Evolutionary conservation across 495 filamentous ascomycete species (phyloP).

Genomic region (Aspergillus diversus): DNA sequence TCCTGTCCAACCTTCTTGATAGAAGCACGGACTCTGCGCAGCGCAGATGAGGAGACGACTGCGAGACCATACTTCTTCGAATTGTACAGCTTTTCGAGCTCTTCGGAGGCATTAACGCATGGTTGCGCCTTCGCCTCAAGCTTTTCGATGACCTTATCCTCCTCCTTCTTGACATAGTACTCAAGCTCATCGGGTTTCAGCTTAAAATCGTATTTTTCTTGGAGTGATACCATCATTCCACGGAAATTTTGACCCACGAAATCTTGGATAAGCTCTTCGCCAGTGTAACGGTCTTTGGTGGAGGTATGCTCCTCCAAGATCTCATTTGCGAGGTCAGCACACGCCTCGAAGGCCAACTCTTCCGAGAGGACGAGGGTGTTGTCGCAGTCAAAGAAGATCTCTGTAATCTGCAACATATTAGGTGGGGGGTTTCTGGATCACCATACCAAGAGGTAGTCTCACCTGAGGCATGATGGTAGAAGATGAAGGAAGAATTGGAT

Average conservation of each 20-base stretch:
- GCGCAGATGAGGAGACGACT: slow-evolving; percentile 80
- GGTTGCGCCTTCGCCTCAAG: slow-evolving; percentile 69
- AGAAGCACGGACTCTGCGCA: slow-evolving; percentile 76
- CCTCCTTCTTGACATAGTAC: slow-evolving; percentile 75
- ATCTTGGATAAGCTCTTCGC: slow-evolving; percentile 75
- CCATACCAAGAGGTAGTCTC: slow-evolving; percentile 6
- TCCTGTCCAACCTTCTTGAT: slow-evolving; percentile 81
- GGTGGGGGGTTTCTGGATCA: slow-evolving; percentile 10
- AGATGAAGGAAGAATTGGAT: slow-evolving; percentile 8
- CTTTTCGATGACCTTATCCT: slow-evolving; percentile 83
- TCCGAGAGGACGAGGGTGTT: slow-evolving; percentile 96
- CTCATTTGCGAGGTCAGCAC: slow-evolving; percentile 90
- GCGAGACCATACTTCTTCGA: slow-evolving; percentile 73
- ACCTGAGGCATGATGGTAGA: slow-evolving; percentile 53
- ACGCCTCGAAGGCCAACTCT: slow-evolving; percentile 90
- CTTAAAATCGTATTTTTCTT: slow-evolving; percentile 74
- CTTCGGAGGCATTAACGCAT: slow-evolving; percentile 73
- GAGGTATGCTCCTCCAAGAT: slow-evolving; percentile 71
- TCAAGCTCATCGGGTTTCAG: slow-evolving; percentile 71
- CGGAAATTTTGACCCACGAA: slow-evolving; percentile 98
- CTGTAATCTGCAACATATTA: slow-evolving; percentile 60
- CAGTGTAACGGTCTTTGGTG: slow-evolving; percentile 71
- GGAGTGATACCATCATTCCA: slow-evolving; percentile 79
- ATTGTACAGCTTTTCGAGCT: slow-evolving; percentile 66
- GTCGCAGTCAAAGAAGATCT: slow-evolving; percentile 95